phyloP scores from a whole-genome alignment of 306 rosid genomes.

The Vigna reflexopilosa region DNA sequence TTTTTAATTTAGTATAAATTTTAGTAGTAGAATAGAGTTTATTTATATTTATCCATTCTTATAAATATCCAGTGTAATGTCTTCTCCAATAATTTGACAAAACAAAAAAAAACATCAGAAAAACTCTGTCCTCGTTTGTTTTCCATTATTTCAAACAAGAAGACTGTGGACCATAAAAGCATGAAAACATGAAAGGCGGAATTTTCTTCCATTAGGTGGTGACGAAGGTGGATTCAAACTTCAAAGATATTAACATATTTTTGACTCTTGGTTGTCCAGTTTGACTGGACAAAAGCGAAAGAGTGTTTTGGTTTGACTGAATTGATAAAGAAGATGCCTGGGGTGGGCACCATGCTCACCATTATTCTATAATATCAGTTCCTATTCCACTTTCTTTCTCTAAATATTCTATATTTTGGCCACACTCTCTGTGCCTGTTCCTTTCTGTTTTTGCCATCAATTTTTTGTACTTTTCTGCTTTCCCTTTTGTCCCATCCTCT shows the following conservation, averaged over 20 bases:
- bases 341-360: slow-evolving; percentile 52
- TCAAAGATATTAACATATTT: slow-evolving; percentile 51
- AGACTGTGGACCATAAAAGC: not conserved
- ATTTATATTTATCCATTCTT: no score
- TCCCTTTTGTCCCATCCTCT: slow-evolving; percentile 26
- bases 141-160: not conserved
- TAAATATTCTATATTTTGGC: slow-evolving; percentile 42
- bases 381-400: slow-evolving; percentile 45
- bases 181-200: not conserved
- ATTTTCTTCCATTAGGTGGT: slow-evolving; percentile 12
- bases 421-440: slow-evolving; percentile 37
- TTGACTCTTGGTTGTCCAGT: slow-evolving; percentile 61
- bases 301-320: slow-evolving; percentile 60
- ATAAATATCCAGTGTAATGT: no score
- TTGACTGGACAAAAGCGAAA: slow-evolving; percentile 56
- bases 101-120: no score
- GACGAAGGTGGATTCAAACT: slow-evolving; percentile 64
- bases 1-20: no score
- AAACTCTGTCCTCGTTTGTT: not conserved
- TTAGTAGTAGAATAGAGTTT: no score
- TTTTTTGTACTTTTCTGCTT: slow-evolving; percentile 36
- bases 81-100: no score
- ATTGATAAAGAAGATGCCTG: slow-evolving; percentile 20
- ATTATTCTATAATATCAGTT: slow-evolving; percentile 52
- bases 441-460: slow-evolving; percentile 39